Evolutionary conservation across 2,329 filamentous ascomycete species (phyloP).

Genomic region (Beauveria asiatica): DNA sequence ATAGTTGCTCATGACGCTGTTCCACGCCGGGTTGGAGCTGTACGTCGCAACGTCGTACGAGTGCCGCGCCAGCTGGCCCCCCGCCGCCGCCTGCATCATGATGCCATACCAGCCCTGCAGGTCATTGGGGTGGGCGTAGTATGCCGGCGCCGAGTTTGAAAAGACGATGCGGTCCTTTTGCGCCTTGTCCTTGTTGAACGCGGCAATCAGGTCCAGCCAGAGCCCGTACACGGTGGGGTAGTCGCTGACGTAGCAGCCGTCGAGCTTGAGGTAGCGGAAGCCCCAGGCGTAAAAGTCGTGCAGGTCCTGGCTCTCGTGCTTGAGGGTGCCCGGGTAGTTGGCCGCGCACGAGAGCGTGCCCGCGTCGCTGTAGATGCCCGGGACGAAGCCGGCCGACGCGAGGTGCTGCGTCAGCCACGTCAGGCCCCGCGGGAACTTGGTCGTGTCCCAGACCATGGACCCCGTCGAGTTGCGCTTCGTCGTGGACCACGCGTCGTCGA

Average conservation of each 20-base stretch:
- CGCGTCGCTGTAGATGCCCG: conserved; percentile 37
- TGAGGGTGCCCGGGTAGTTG: conserved; percentile 32
- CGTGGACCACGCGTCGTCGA: conserved; percentile 37
- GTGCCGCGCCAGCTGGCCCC: conserved; percentile 33
- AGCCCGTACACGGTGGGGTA: background rate
- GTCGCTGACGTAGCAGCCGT: conserved; percentile 28
- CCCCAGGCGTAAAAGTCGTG: conserved; percentile 29
- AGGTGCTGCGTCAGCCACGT: conserved; percentile 31
- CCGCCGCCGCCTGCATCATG: conserved; percentile 31
- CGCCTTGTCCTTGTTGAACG: background rate
- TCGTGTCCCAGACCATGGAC: conserved; percentile 32
- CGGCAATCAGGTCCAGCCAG: background rate
- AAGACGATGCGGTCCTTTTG: conserved; percentile 20
- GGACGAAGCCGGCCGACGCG: conserved; percentile 28
- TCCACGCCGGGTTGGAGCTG: conserved; percentile 28
- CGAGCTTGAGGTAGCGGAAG: conserved; percentile 30
- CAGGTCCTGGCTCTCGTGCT: conserved; percentile 33
- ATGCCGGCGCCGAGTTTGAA: conserved; percentile 34
- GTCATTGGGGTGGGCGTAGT: conserved; percentile 26
- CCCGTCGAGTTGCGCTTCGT: conserved; percentile 25
- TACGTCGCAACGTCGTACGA: conserved; percentile 34
- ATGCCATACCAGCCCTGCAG: conserved; percentile 32
- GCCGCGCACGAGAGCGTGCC: conserved; percentile 33
- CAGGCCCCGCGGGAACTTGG: conserved; percentile 33
- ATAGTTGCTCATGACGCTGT: conserved; percentile 38